These are phyloP conservation scores for Isoetes engelmannii DNA, from an alignment of 83 land plant species.

Conservation along the genomic window DNA sequence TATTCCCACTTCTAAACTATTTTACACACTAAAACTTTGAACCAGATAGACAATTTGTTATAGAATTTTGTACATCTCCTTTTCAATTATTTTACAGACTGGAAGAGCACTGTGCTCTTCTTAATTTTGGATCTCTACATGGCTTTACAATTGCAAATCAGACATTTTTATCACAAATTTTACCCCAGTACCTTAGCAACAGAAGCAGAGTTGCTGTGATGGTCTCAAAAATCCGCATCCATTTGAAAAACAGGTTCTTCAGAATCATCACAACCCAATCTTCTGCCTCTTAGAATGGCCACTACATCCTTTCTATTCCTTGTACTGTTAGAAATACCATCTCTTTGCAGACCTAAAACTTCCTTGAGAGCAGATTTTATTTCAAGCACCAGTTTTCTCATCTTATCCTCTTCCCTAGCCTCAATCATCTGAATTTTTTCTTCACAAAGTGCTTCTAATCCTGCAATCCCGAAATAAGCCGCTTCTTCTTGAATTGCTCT, in stretches of 20 bases:
- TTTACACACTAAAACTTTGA: no score
- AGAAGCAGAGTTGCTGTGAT: no score
- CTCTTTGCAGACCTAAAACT: slow-evolving; percentile 12
- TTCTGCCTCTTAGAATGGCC: slow-evolving; percentile 22
- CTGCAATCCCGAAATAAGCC: slow-evolving; percentile 17
- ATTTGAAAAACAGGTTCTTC: slow-evolving; percentile 27
- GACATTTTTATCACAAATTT: no score
- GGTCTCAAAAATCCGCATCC: slow-evolving; percentile 39
- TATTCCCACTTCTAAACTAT: no score
- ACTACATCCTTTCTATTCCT: slow-evolving; percentile 17
- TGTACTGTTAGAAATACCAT: no score
- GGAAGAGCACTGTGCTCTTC: no score
- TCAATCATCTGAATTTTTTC: slow-evolving; percentile 24
- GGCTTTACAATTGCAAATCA: no score
- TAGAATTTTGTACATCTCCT: no score
- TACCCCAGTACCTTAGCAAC: no score
- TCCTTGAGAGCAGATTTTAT: slow-evolving; percentile 12
- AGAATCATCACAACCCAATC: slow-evolving; percentile 15
- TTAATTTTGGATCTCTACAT: no score
- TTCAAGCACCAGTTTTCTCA: slow-evolving; percentile 8
- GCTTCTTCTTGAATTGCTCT: slow-evolving; percentile 36
- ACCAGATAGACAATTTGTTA: no score
- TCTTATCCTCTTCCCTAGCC: slow-evolving; percentile 17
- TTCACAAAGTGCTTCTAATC: slow-evolving; percentile 27
- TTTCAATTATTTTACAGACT: no score